Base-by-base conservation (phyloP, 768 basidiomycete species). In the Auriscalpium vulgare region DNA sequence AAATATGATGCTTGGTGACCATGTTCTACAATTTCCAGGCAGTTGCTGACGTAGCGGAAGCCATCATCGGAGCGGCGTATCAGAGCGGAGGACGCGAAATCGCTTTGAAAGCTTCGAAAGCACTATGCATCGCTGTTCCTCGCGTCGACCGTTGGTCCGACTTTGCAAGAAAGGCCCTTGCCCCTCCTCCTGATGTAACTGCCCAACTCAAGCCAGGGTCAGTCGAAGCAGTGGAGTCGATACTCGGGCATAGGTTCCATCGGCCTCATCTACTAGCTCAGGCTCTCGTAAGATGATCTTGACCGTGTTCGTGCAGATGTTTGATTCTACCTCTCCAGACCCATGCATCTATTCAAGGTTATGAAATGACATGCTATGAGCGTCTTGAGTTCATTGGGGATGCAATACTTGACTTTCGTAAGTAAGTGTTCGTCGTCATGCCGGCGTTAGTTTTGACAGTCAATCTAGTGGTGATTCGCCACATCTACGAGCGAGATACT, bases 351-450 rank as follows among this genome's bases (percentile, higher is more conserved):
- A 71, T 79, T 37, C 77, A 79, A 59, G 78, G 77, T 4, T 75
- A 73, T 55, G 80, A 84, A 55, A 72, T 75, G 38, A 79, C 75
- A 13, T 79, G 79, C 16, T 87, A 88, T 64, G 87, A 91, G 63
- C 76, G 87, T 56, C 76, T 93, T 37, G 90, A 92, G 67, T 94
- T 92, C 66, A 74, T 92, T 43, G 91, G 91, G 11, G 91, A 94
- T 70, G 88, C 88, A 1, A 80, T 94, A 51, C 77, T 94, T 23
- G 91, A 93, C 68, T 87, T 90, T 56, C 69, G 91, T 92, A 64
- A 54, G 88, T 72, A 11, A 19, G 35, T 10, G 11, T 21, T 34
- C 44, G 47, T 34, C 43, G 52, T 49, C 35, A 55, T 34, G 47
- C 49, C 52, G 34, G 36, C 46, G n/a, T 44, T 29, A 51, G 47